Evolutionary conservation across 495 filamentous ascomycete species (phyloP).

Genomic region (Paragyromitra xinjiangensis): DNA sequence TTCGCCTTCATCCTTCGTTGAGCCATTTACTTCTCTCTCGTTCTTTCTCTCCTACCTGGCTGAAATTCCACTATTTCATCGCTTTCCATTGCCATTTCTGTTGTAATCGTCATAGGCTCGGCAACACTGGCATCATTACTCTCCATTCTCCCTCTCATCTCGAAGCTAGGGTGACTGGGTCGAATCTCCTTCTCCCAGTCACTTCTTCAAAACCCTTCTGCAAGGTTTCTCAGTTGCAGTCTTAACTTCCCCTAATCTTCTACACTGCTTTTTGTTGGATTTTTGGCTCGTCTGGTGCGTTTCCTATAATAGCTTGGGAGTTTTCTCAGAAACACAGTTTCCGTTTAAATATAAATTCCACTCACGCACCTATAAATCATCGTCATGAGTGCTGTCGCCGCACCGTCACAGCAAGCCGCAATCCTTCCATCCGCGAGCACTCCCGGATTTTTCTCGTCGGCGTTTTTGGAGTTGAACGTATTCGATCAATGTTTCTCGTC

Average conservation of each 20-base stretch:
- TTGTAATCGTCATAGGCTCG: conserved; percentile 33
- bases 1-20: conserved; percentile 31
- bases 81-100: conserved; percentile 13
- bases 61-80: conserved; percentile 3
- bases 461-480: conserved; percentile 51
- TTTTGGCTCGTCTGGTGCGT: conserved; percentile 30
- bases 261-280: conserved; percentile 14
- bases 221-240: neutral
- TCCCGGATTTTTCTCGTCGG: conserved; percentile 50
- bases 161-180: neutral
- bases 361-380: conserved; percentile 20
- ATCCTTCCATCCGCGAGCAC: conserved; percentile 37
- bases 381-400: conserved; percentile 49
- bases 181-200: conserved; percentile 4
- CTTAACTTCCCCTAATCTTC: neutral
- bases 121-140: conserved; percentile 28
- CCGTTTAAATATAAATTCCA: conserved; percentile 23
- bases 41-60: neutral
- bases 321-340: conserved; percentile 1
- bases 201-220: conserved; percentile 10
- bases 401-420: conserved; percentile 37
- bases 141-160: neutral
- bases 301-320: conserved; percentile 26
- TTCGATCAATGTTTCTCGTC: conserved; percentile 53
- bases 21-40: neutral